Conservation (phyloP, 495 filamentous ascomycete genomes). For the Staphylotrichum longicolle region DNA sequence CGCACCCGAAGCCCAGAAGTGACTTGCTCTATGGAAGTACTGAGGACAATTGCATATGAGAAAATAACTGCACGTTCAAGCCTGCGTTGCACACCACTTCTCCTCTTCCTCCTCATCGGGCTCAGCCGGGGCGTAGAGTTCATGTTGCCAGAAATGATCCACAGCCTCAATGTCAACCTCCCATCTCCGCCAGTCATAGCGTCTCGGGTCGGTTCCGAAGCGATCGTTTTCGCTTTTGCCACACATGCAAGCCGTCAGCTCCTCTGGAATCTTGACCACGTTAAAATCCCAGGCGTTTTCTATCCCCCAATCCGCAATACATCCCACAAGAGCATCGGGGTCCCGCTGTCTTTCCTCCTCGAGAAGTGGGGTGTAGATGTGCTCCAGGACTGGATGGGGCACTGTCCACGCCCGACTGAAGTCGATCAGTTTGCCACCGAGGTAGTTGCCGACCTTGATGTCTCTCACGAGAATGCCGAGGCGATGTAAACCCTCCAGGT, state of each 20-base stretch:
- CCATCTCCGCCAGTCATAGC: conserved; percentile 3
- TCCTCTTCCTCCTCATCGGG: no score
- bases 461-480: conserved; percentile 24
- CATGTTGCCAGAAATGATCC: no score
- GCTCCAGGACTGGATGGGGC: conserved; percentile 4
- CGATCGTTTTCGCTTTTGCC: neutral
- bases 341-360: neutral
- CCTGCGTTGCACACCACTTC: no score
- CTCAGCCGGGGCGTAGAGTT: no score
- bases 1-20: no score
- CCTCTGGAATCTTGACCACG: neutral
- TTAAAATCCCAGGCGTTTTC: neutral
- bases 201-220: neutral
- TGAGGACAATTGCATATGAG: no score
- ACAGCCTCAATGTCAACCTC: neutral
- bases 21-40: no score
- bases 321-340: neutral
- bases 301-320: neutral
- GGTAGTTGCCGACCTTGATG: conserved; percentile 18
- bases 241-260: neutral
- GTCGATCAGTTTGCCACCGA: conserved; percentile 22
- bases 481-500: conserved; percentile 16
- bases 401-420: conserved; percentile 23
- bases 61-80: no score
- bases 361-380: neutral